phyloP scores from a whole-genome alignment of 306 rosid genomes.

The Lagenaria siceraria region DNA sequence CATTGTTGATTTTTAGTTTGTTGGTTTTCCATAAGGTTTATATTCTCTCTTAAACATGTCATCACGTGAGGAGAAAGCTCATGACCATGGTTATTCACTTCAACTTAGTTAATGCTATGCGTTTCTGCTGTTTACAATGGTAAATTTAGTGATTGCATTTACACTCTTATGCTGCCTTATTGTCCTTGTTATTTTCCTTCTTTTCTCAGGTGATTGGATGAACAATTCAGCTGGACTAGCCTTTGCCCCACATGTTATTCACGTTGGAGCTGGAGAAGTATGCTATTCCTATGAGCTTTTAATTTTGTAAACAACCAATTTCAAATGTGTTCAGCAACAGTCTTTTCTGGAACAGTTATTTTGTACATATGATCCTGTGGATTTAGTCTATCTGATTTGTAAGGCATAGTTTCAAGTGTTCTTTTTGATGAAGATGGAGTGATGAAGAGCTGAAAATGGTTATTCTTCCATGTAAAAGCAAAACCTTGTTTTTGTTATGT shows the following conservation, averaged over 20 bases:
- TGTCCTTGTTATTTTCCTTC: not conserved
- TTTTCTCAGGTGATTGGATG: slow-evolving; percentile 98
- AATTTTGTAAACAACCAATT: not conserved
- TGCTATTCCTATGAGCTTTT: slow-evolving; percentile 7
- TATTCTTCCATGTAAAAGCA: not conserved
- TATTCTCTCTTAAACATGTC: not conserved
- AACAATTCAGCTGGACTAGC: slow-evolving; percentile 89
- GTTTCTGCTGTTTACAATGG: not conserved
- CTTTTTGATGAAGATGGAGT: not conserved
- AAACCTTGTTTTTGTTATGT: not conserved
- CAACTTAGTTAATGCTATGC: not conserved
- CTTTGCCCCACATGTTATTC: slow-evolving; percentile 88
- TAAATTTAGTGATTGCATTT: not conserved
- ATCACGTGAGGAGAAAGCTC: not conserved
- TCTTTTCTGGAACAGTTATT: not conserved
- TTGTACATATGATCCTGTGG: not conserved
- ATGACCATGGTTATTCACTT: not conserved
- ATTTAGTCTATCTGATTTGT: not conserved
- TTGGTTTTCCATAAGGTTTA: not conserved
- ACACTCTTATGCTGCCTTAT: not conserved
- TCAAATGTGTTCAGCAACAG: not conserved
- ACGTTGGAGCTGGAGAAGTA: slow-evolving; percentile 74
- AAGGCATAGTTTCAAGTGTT: not conserved
- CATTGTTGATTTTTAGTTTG: not conserved
- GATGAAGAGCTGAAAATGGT: not conserved